A percentile compares a stretch with the other conserved stretches of the same genome.
phyloP scores from a whole-genome alignment of 2,329 filamentous ascomycete genomes.

The Rhinocladiella mackenziei region DNA sequence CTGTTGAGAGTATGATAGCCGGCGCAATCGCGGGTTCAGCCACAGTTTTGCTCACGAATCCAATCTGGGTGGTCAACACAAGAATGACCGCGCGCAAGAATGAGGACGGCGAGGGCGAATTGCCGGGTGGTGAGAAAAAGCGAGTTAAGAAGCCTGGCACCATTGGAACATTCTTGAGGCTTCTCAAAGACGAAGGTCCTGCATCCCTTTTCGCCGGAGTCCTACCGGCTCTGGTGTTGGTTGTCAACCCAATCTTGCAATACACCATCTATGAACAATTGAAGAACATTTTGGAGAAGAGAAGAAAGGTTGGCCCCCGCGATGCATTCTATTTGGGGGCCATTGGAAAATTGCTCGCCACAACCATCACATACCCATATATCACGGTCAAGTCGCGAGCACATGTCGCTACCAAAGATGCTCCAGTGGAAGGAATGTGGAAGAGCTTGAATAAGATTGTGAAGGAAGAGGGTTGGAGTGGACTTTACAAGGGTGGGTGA shows the following conservation, averaged over 20 bases:
- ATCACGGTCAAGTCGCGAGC: constrained; percentile 98
- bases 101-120: constrained; percentile 41
- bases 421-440: constrained; percentile 75
- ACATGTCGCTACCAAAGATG: constrained; percentile 77
- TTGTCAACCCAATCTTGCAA: constrained; percentile 97
- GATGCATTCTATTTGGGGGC: constrained; percentile 90
- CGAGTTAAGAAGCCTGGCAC: constrained; percentile 63
- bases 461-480: constrained; percentile 82
- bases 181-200: constrained; percentile 80
- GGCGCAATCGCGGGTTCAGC: constrained; percentile 90
- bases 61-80: constrained; percentile 99
- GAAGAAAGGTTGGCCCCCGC: constrained; percentile 71
- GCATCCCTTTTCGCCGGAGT: constrained; percentile 86
- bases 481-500: constrained; percentile 71
- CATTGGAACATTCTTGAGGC: constrained; percentile 71
- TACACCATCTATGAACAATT: constrained; percentile 99
- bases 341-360: constrained; percentile 89
- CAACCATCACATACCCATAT: constrained; percentile 92
- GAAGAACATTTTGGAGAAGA: constrained; percentile 83
- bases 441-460: constrained; percentile 75
- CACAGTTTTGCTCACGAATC: constrained; percentile 93
- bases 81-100: constrained; percentile 89
- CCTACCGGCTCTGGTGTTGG: constrained; percentile 83
- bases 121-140: constrained; percentile 38
- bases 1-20: constrained; percentile 89